A percentile compares a stretch with the other conserved stretches of the same genome.
Conservation (phyloP, 106 monocot species). For the Triglochin maritima region DNA sequence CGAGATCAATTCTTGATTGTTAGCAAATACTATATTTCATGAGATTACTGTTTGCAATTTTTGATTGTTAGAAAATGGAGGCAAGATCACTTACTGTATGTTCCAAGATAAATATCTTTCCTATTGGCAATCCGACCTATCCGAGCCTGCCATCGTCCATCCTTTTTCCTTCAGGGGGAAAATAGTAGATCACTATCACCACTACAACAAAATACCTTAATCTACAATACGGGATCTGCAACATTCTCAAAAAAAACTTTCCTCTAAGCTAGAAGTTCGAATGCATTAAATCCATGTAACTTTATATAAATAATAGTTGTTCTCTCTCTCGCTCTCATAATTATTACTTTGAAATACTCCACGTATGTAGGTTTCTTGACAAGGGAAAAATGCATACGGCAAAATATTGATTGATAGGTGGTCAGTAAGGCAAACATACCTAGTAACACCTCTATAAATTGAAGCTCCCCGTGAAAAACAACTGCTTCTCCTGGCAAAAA, state of each 20-base stretch:
- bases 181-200: neutral
- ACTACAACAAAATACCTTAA: neutral
- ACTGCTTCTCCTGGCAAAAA: constrained; percentile 30
- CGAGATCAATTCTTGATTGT: neutral
- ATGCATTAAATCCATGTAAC: too few relatives aligned
- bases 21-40: neutral
- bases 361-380: too few relatives aligned
- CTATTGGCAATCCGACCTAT: constrained; percentile 33
- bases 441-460: constrained; percentile 55
- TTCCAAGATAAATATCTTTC: constrained; percentile 48
- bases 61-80: neutral
- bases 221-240: neutral
- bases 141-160: constrained; percentile 54
- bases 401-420: neutral
- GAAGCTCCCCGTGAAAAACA: constrained; percentile 57
- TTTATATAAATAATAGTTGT: too few relatives aligned
- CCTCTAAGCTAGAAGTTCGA: neutral
- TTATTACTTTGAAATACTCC: too few relatives aligned
- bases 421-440: constrained; percentile 7
- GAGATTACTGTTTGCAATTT: neutral
- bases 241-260: neutral
- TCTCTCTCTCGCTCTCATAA: too few relatives aligned
- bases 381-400: too few relatives aligned
- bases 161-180: neutral
- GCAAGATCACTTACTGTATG: constrained; percentile 28